Base-by-base conservation (phyloP, 2,329 filamentous ascomycete species). In the Sporothrix pseudoabietina region DNA sequence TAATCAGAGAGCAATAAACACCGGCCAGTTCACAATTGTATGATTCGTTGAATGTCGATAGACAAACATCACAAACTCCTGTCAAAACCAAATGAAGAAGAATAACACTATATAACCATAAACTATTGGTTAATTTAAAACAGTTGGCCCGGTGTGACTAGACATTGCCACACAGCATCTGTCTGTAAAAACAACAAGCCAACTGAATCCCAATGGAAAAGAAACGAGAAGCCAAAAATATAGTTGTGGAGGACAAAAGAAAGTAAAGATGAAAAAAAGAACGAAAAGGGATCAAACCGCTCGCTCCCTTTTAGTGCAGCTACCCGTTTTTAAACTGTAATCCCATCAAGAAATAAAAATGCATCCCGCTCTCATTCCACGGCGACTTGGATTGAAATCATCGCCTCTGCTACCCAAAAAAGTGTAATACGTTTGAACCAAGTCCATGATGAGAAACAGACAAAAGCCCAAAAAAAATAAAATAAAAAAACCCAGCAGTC, bases 321-420 rank as follows among this genome's bases (percentile, higher is more conserved):
- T 30, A 47, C n/a, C 61, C 22, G 8, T 4, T 47, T 66, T 44
- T 26, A 66, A 63, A 63, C 61, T 66, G n/a, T 30, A 41, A 47
- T 4, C 22, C 39, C 39, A 10, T 10, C 39, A 26, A 44, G 41
- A 47, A 47, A 30, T n/a, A 55, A 2, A 49, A 49, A 66, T 66
- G 61, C 39, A 32, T 68, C 65, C 65, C 30, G 65, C 44, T 68
- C 65, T 52, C 44, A 26, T n/a, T 14, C 65, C 65, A 68, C 63
- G 63, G 65, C n/a, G 65, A 68, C 22, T 26, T 52, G 65, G 44
- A 12, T 4, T 9, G 22, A n/a, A 44, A 35, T 49, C 41, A 68
- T 32, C 26, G 14, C 65, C 44, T 52, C 52, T 32, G 65, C 61
- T 16, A 66, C 49, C 16, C 30, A 52, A 69, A 69, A 16, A 35